Evolutionary conservation across 805 yeast species (phyloP), one percentile per base, ranked within the genome.

Genomic region (Myxozyma monticola): DNA sequence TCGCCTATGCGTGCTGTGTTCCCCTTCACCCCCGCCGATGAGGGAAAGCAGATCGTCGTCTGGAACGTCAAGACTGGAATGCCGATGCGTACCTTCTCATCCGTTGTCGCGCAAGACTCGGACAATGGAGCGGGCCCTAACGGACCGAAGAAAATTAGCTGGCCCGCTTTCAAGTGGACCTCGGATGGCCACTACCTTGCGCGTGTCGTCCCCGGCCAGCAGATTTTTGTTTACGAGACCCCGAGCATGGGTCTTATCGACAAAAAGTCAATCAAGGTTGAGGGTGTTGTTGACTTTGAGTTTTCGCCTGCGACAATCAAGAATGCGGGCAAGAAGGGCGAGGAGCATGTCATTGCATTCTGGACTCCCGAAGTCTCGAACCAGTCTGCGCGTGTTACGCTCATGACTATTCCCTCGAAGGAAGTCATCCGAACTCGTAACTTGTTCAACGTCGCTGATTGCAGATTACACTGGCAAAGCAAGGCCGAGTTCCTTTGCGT

Each of bases 151-250:
- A 80, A 78, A 71, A 80, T 77, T 52, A 79, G 83, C 82, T 93
- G 99, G 99, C 99, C 99, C 42, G 80, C 91, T 64, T 83, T 93
- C 68, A 89, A 89, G 73, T 93, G 98, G 98, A 88, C 97, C 38
- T 76, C 73, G 63, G 95, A 93, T 71, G 96, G 88, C 71, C 83
- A 80, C 69, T 93, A 83, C 76, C 87, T 96, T 73, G 98, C 96
- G 48, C 85, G 99, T 74, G 80, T 88, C 71, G 91, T 93, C 45
- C 96, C 96, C 48, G 93, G 87, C 56, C 74, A 68, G 57, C 95
- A 95, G 30, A 76, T 93, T 60, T 90, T 96, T 42, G 80, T 93
- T 59, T 95, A 91, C 70, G 97, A 91, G 63, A 75, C 89, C 35
- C 76, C 81, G 48, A 74, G 77, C 42, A 88, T 91, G 80, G 80